These are phyloP conservation scores for Erysiphe neolycopersici DNA, from an alignment of 2,329 filamentous ascomycete species.

Conservation along the genomic window DNA sequence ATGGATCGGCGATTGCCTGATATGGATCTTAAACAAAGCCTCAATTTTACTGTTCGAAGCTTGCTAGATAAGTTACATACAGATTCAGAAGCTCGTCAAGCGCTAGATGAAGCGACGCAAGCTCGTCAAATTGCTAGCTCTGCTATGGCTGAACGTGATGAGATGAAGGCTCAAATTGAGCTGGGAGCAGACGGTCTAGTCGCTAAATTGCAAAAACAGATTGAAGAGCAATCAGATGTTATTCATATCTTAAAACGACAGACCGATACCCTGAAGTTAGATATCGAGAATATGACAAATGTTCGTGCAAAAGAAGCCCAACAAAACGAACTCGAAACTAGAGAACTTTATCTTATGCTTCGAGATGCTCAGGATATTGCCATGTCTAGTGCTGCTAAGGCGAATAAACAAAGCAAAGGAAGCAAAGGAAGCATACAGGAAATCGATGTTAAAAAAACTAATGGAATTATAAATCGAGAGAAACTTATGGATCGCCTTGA, in stretches of 20 bases:
- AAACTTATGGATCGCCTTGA: constrained; percentile 80
- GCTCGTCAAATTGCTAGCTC: constrained; percentile 82
- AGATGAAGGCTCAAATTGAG: constrained; percentile 70
- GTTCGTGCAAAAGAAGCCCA: constrained; percentile 75
- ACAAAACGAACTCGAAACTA: constrained; percentile 80
- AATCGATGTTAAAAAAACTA: constrained; percentile 49
- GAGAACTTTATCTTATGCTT: constrained; percentile 95
- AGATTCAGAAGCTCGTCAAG: constrained; percentile 78
- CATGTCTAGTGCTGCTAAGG: constrained; percentile 48
- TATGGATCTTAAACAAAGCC: constrained; percentile 90
- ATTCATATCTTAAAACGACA: constrained; percentile 75
- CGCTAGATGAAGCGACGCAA: constrained; percentile 74
- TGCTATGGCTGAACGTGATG: constrained; percentile 86
- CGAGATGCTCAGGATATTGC: constrained; percentile 91
- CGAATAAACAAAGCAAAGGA: constrained; percentile 14
- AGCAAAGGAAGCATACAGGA: constrained; percentile 20
- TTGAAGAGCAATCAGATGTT: constrained; percentile 77
- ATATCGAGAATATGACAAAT: constrained; percentile 65
- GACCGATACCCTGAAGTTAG: constrained; percentile 65
- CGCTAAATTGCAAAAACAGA: constrained; percentile 69
- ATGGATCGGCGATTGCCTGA: constrained; percentile 92
- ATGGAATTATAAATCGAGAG: constrained; percentile 81
- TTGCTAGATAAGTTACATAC: constrained; percentile 89
- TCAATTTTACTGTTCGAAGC: constrained; percentile 93
- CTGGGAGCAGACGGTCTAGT: constrained; percentile 84